A percentile compares a stretch with the other conserved stretches of the same genome.
These are phyloP conservation scores for Collariella sp. DNA, from an alignment of 495 filamentous ascomycete genomes.

Conservation along the genomic window DNA sequence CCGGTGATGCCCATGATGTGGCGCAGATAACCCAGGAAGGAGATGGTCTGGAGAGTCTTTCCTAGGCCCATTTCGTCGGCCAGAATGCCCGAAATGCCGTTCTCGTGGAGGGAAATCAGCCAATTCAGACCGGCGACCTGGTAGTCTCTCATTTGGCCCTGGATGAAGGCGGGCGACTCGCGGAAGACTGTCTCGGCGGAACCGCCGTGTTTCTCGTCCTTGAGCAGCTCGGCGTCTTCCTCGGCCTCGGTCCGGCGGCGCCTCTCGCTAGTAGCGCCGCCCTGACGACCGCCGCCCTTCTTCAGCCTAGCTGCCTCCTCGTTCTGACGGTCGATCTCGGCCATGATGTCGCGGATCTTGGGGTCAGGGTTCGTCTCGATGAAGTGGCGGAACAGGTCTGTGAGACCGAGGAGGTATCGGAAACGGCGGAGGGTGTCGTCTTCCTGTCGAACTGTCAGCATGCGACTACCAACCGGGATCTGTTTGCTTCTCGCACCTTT, in stretches of 20 bases:
- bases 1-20: conserved; percentile 80
- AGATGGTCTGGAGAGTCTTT: conserved; percentile 83
- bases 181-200: conserved; percentile 82
- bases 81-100: conserved; percentile 95
- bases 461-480: not conserved
- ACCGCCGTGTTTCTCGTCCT: conserved; percentile 81
- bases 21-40: conserved; percentile 89
- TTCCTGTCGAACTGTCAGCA: conserved; percentile 50
- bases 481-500: conserved; percentile 52
- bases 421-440: conserved; percentile 94
- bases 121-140: conserved; percentile 92
- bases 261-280: conserved; percentile 73
- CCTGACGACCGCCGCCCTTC: conserved; percentile 66
- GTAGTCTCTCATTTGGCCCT: conserved; percentile 92
- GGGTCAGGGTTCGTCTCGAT: conserved; percentile 96
- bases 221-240: conserved; percentile 90
- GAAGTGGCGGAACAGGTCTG: conserved; percentile 97
- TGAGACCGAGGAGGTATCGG: conserved; percentile 89
- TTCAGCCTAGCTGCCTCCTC: conserved; percentile 62
- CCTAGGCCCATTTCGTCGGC: conserved; percentile 97
- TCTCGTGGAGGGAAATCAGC: conserved; percentile 97
- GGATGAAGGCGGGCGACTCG: conserved; percentile 81
- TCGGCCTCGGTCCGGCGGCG: conserved; percentile 90
- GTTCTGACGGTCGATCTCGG: conserved; percentile 87
- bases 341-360: conserved; percentile 81